Percentiles rank a stretch among this genome's conserved stretches.
phyloP scores from a whole-genome alignment of 2,329 filamentous ascomycete species.

The Tolypocladium sp. region DNA sequence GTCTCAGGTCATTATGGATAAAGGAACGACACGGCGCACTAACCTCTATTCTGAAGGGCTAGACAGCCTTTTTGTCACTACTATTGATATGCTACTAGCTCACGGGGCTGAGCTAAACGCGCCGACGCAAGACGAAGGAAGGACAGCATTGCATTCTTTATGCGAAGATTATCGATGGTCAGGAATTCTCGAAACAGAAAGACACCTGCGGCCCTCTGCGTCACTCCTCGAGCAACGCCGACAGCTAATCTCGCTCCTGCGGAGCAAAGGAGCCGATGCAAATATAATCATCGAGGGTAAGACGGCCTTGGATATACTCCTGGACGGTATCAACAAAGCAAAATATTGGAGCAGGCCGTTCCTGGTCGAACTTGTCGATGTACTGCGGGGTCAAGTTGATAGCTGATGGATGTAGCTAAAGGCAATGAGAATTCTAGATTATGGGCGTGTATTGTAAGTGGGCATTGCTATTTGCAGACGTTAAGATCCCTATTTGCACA shows the following conservation, averaged over 20 bases:
- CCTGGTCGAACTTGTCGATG: not conserved
- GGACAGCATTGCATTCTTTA: not conserved
- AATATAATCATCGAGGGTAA: not conserved
- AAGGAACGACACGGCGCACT: fast-evolving
- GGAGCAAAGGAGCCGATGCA: not conserved
- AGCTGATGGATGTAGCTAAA: too few relatives aligned
- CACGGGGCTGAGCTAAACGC: not conserved
- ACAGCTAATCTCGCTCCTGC: not conserved
- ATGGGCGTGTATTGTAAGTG: too few relatives aligned
- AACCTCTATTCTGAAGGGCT: not conserved
- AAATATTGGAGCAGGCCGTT: not conserved
- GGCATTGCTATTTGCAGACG: too few relatives aligned
- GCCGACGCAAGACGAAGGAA: not conserved
- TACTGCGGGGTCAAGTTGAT: too few relatives aligned
- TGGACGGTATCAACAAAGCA: not conserved
- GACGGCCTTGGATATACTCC: not conserved
- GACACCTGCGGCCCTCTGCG: too few relatives aligned
- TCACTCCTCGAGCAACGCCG: not conserved
- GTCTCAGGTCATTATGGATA: not conserved
- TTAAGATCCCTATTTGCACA: too few relatives aligned
- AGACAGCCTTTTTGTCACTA: not conserved
- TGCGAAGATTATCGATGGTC: not conserved
- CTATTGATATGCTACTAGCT: not conserved
- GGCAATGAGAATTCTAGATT: too few relatives aligned
- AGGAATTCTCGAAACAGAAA: too few relatives aligned